A percentile compares a stretch with the other conserved stretches of the same genome.
Conservation (phyloP, 2,329 filamentous ascomycete genomes). For the Capronia coronata region DNA sequence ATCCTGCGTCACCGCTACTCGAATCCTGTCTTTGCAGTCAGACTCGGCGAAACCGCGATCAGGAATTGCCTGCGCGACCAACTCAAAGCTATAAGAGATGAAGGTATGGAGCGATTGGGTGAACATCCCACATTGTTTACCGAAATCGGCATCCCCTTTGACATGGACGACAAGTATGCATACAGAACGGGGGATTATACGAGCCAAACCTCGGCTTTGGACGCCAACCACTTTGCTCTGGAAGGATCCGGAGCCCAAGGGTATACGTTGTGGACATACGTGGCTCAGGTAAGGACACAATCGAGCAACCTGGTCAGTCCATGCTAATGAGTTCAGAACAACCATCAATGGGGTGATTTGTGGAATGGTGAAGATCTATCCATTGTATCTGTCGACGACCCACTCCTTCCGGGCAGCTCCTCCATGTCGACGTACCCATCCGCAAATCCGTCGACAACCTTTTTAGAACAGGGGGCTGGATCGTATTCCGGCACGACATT, state of each 20-base stretch:
- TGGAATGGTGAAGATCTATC: constrained; percentile 98
- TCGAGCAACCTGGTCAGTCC: background rate
- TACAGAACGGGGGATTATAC: constrained; percentile 95
- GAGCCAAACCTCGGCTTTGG: constrained; percentile 84
- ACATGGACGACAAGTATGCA: constrained; percentile 95
- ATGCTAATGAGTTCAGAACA: constrained; percentile 53
- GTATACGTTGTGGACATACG: constrained; percentile 86
- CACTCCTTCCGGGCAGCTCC: constrained; percentile 42
- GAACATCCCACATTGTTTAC: constrained; percentile 83
- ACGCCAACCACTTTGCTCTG: constrained; percentile 90
- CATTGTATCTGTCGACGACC: constrained; percentile 80
- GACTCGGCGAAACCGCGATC: constrained; percentile 87
- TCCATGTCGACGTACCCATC: constrained; percentile 29
- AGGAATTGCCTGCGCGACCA: constrained; percentile 89
- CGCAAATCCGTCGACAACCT: constrained; percentile 35
- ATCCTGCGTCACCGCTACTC: constrained; percentile 82
- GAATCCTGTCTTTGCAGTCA: constrained; percentile 84
- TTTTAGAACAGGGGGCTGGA: constrained; percentile 39
- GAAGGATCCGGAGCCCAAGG: constrained; percentile 80
- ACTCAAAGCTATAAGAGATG: constrained; percentile 70
- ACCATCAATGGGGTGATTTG: constrained; percentile 80
- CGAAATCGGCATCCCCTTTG: constrained; percentile 95
- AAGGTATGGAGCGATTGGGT: constrained; percentile 83
- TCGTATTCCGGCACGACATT: constrained; percentile 49
- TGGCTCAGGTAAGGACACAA: constrained; percentile 51